Base-by-base conservation (phyloP, 805 yeast genomes). In the Candida argentea region DNA sequence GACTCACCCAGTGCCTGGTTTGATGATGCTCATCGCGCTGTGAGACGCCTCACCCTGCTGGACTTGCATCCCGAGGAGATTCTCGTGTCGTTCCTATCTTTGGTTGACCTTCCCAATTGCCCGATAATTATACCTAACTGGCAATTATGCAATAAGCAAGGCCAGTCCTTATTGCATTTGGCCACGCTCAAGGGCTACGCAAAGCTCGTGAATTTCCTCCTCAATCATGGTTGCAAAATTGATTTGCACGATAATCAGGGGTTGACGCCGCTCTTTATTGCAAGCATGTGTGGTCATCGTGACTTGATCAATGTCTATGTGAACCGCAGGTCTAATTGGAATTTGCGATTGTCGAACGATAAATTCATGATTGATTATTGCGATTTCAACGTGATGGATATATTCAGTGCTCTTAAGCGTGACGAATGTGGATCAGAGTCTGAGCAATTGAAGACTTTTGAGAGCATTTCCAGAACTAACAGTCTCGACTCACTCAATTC, bases 101-200 rank as follows among this genome's bases (percentile, higher is more conserved):
- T 85, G 37, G 70, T 84, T 17, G 78, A 77, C 35, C 53, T 73
- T 36, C 83, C 71, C 27, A 83, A 67, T 54, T 77, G 73, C 40
- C 78, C 67, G 43, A 60, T 61, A 22, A 70, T 61, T 26, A 57
- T 64, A 11, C 83, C 89, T 13, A 83, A 85, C 46, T 72, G 91
- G 75, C 85, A 84, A 16, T 64, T 86, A 38, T 74, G 86, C 42
- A 91, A 87, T 34, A 38, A 55, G 16, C 83, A 83, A 46, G 94
- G 95, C 10, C 95, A 91, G 50, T 76, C 93, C 0, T 63, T 91
- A 64, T 57, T 91, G 28, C 98, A 91, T 53, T 63, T 91, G 36
- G 86, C 97, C 2, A 68, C 86, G 7, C 50, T 82, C 33, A 75
- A 78, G 45, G 89, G 89, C 13, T 82, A 83, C 43, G 50, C 57